phyloP scores from a whole-genome alignment of 169 alveolate genomes.

The Neospora caninum region DNA sequence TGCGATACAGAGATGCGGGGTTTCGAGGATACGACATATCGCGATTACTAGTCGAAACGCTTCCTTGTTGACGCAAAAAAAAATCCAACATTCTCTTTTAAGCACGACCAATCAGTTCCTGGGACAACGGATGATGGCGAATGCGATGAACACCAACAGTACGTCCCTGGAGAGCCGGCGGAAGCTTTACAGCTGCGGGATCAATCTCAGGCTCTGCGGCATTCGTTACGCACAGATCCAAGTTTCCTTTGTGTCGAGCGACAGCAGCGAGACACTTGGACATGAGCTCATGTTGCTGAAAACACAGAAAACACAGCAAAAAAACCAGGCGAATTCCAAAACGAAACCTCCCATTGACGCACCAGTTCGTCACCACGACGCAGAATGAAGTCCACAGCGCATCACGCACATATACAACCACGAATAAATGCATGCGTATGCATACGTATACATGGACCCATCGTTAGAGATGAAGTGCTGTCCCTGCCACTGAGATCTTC shows the following conservation, averaged over 20 bases:
- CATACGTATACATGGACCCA: too few relatives aligned
- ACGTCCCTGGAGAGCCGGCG: slow-evolving; percentile 31
- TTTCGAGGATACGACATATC: background rate
- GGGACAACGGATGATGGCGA: slow-evolving; percentile 31
- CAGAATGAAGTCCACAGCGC: too few relatives aligned
- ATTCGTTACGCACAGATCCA: slow-evolving; percentile 6
- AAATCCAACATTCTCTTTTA: background rate
- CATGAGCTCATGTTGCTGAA: slow-evolving; percentile 42
- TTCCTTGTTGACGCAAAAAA: background rate
- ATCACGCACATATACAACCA: too few relatives aligned
- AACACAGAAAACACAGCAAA: background rate
- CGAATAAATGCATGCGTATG: too few relatives aligned
- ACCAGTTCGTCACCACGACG: too few relatives aligned
- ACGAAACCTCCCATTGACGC: background rate
- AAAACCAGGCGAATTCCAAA: background rate
- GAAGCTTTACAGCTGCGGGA: slow-evolving; percentile 6
- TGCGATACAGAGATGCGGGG: background rate
- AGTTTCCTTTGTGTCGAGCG: slow-evolving; percentile 24
- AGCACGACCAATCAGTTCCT: slow-evolving; percentile 23
- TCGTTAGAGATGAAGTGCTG: too few relatives aligned
- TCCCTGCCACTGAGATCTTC: too few relatives aligned
- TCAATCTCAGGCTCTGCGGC: background rate
- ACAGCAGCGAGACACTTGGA: slow-evolving; percentile 10
- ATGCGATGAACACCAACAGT: background rate
- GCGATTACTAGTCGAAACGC: background rate